Evolutionary conservation across 176 grass and related monocot species (phyloP).

Genomic region (Chloris gayana): DNA sequence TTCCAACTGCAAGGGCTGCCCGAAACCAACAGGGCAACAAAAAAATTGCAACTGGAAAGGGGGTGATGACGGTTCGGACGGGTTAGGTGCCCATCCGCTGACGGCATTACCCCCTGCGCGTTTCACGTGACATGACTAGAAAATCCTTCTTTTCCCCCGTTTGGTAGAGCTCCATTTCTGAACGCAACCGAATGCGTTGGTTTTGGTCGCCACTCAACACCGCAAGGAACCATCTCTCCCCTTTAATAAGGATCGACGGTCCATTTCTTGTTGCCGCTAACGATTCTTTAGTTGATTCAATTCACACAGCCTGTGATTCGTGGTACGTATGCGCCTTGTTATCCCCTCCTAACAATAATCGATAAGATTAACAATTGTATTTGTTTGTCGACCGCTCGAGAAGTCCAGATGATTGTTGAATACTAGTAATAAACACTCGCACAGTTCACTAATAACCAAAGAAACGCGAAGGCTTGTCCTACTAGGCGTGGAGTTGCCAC

Average conservation of each 20-base stretch:
- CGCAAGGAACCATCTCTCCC: background rate
- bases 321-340: background rate
- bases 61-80: background rate
- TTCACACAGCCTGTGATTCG: background rate
- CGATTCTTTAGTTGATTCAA: background rate
- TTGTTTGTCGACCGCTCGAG: background rate
- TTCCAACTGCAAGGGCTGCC: slow-evolving; percentile 15
- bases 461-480: slow-evolving; percentile 7
- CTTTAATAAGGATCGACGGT: slow-evolving; percentile 1
- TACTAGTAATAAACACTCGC: background rate
- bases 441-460: background rate
- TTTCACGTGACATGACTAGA: slow-evolving; percentile 45
- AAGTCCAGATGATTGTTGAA: background rate
- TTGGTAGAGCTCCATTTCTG: slow-evolving; percentile 36
- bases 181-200: slow-evolving; percentile 10
- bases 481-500: slow-evolving; percentile 17
- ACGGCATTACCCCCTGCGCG: background rate
- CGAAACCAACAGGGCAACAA: too few relatives aligned
- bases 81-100: slow-evolving; percentile 25
- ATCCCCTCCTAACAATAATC: background rate
- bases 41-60: background rate
- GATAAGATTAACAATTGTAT: background rate
- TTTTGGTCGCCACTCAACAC: background rate
- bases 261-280: background rate
- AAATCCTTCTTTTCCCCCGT: slow-evolving; percentile 25